phyloP scores from a whole-genome alignment of 2,329 filamentous ascomycete species.

The Didymella sp. region DNA sequence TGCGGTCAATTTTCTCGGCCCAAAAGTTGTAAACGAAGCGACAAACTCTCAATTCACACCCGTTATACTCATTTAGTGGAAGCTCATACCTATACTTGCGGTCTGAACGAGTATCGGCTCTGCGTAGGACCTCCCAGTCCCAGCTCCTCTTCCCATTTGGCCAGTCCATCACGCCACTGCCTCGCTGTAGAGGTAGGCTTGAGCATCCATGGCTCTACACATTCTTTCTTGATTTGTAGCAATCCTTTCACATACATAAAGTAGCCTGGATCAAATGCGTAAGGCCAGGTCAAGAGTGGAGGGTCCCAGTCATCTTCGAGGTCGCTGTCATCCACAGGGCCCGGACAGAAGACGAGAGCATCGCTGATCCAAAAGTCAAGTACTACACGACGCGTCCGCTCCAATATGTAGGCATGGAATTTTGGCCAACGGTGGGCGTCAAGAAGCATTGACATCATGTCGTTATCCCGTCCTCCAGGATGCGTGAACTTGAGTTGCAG shows the following conservation, averaged over 20 bases:
- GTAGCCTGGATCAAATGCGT: background rate
- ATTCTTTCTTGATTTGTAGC: background rate
- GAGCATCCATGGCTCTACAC: background rate
- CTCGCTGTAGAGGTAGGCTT: background rate
- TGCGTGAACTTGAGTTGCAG: background rate
- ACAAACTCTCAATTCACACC: background rate
- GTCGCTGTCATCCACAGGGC: background rate
- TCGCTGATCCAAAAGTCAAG: background rate
- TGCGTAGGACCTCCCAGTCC: background rate
- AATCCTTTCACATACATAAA: background rate
- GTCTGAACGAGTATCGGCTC: background rate
- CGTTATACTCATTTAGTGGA: too few relatives aligned
- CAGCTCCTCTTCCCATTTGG: background rate
- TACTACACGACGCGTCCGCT: background rate
- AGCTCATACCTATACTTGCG: too few relatives aligned
- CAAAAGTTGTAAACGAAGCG: background rate
- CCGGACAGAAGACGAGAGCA: background rate
- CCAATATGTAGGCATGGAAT: slow-evolving; percentile 2
- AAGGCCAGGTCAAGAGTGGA: background rate
- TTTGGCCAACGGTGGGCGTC: background rate
- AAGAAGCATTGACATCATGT: slow-evolving; percentile 5
- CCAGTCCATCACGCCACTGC: background rate
- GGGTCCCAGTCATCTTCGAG: background rate
- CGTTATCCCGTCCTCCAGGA: background rate
- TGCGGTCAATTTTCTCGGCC: too few relatives aligned